These are phyloP conservation scores for Scheffersomyces stipitis DNA, from an alignment of 805 yeast species.

Conservation along the genomic window DNA sequence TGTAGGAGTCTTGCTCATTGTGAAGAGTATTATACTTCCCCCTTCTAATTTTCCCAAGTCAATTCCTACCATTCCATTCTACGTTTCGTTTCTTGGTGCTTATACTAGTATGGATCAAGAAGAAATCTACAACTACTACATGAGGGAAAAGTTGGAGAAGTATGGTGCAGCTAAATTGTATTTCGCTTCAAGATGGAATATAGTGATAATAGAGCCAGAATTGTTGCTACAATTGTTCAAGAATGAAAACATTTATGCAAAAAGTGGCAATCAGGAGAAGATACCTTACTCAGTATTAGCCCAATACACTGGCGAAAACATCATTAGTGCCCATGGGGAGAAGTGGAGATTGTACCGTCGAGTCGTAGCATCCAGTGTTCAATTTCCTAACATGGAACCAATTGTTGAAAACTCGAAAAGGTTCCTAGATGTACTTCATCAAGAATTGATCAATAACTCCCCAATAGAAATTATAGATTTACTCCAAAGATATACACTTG, in stretches of 20 bases:
- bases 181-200: conserved; percentile 64
- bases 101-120: conserved; percentile 48
- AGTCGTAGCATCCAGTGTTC: conserved; percentile 47
- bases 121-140: conserved; percentile 43
- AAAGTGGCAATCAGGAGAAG: conserved; percentile 60
- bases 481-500: conserved; percentile 48
- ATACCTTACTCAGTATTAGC: conserved; percentile 56
- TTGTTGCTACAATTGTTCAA: conserved; percentile 45
- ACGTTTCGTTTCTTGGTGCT: conserved; percentile 50
- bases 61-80: conserved; percentile 64
- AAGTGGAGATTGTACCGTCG: conserved; percentile 51
- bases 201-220: conserved; percentile 50
- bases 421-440: conserved; percentile 1
- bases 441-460: conserved; percentile 1
- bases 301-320: conserved; percentile 58
- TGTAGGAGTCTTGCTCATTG: too few species aligned
- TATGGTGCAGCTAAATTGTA: conserved; percentile 60
- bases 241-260: conserved; percentile 51
- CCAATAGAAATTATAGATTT: conserved; percentile 33
- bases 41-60: conserved; percentile 51
- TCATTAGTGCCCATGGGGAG: conserved; percentile 57
- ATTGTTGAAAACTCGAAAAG: conserved; percentile 37
- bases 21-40: conserved; percentile 41
- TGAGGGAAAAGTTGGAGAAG: conserved; percentile 45
- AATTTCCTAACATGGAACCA: conserved; percentile 44